Conservation (phyloP, 2,329 filamentous ascomycete genomes). For the Hymenoscyphus repandus region DNA sequence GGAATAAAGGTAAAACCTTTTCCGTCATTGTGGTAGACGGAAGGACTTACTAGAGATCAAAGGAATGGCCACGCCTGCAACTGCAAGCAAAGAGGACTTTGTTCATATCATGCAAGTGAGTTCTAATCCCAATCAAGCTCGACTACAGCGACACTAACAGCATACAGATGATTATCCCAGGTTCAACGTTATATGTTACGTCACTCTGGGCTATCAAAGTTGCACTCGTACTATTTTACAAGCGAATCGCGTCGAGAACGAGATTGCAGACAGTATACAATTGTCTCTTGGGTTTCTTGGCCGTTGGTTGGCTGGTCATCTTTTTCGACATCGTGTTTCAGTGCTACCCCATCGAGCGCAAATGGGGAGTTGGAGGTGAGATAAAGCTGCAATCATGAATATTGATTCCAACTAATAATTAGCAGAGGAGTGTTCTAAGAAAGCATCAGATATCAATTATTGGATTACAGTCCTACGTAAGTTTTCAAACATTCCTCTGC, state of each 20-base stretch:
- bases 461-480: slow-evolving; percentile 10
- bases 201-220: slow-evolving; percentile 39
- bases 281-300: slow-evolving; percentile 30
- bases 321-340: slow-evolving; percentile 17
- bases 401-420: background rate
- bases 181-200: slow-evolving; percentile 36
- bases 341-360: slow-evolving; percentile 10
- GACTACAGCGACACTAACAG: background rate
- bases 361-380: slow-evolving; percentile 8
- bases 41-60: background rate
- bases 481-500: background rate
- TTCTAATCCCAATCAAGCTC: background rate
- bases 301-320: slow-evolving; percentile 22
- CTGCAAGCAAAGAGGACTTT: background rate
- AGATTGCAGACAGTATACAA: slow-evolving; percentile 36
- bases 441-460: slow-evolving; percentile 13
- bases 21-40: slow-evolving; percentile 15
- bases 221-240: slow-evolving; percentile 38
- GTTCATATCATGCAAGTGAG: slow-evolving; percentile 7
- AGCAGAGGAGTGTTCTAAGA: slow-evolving; percentile 3
- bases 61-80: background rate
- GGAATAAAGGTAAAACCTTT: slow-evolving; percentile 25
- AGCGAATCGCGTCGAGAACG: slow-evolving; percentile 34
- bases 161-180: slow-evolving; percentile 36
- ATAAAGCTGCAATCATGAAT: background rate